Evolutionary conservation across 2,329 filamentous ascomycete species (phyloP), one percentile per base, ranked within the genome.

Genomic region (Diaporthe aspalathi): DNA sequence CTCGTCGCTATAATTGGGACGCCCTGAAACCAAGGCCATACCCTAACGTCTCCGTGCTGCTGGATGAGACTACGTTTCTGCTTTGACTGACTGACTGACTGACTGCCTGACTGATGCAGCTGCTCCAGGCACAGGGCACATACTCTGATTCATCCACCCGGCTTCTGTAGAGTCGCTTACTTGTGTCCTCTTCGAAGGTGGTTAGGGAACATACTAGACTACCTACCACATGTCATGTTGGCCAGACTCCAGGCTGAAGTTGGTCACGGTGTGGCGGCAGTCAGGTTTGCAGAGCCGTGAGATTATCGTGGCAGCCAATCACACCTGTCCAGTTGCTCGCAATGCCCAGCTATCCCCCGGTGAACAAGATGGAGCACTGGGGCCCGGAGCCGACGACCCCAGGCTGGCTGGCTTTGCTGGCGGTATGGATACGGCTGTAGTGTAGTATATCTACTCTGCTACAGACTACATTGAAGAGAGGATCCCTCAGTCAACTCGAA

Each of bases 241-340:
- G 32, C 47, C 32, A 29, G 38, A 53, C 47, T 32, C 43, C 14
- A 11, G n/a, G 32, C 3, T 27, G 4, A 22, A 52, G 53, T 35
- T 32, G 35, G 22, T 32, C 8, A n/a, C 40, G 47, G 29, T 11
- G 32, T 47, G 35, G 54, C 54, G 22, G n/a, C 54, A 22, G 56
- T 69, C 54, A 62, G 49, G 29, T 50, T 40, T 66, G 50, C 49
- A 70, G 29, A 66, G 49, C 57, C 57, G 67, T 60, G 56, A 68
- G 56, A 57, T 68, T 68, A 56, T 68, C 67, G 53, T 68, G 67
- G 20, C 67, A 29, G 67, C 67, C 67, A 68, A 68, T 68, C 67
- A 68, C 40, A 40, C 53, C 47, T 49, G 17, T 27, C 32, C 56
- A 38, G 67, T 68, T 60, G 67, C 5, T 20, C 29, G 43, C 27